These are phyloP conservation scores for Fusarium xylarioides DNA, from an alignment of 2,329 filamentous ascomycete species.

Conservation along the genomic window DNA sequence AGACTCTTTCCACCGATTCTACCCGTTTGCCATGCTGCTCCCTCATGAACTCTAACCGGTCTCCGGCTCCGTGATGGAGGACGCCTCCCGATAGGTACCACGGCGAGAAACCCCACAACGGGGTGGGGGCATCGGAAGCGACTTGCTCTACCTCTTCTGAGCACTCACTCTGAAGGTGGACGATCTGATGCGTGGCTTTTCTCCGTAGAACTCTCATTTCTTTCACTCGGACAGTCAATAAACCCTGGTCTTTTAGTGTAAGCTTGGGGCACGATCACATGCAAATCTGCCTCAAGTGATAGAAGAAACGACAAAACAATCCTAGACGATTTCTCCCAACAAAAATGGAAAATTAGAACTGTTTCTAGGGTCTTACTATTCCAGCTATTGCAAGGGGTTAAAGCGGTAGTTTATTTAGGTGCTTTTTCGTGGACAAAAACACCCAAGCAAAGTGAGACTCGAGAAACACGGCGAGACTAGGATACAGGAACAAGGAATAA, in stretches of 20 bases:
- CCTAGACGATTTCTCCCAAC: conserved; percentile 13
- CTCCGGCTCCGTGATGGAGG: conserved; percentile 36
- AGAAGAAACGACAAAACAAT: neutral
- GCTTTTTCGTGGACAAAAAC: conserved; percentile 2
- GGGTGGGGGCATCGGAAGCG: conserved; percentile 38
- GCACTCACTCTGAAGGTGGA: neutral
- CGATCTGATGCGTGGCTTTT: conserved; percentile 20
- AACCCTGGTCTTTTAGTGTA: conserved; percentile 10
- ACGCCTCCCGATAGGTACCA: conserved; percentile 41
- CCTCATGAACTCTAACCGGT: conserved; percentile 34
- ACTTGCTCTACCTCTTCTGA: conserved; percentile 7
- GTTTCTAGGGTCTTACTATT: neutral
- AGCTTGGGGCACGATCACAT: conserved; percentile 37
- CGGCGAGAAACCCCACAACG: conserved; percentile 33
- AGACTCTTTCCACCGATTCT: conserved; percentile 23
- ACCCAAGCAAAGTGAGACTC: neutral
- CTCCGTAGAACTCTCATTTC: conserved; percentile 14
- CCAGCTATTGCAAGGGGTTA: neutral
- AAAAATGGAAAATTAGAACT: neutral
- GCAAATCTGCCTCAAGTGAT: conserved; percentile 11
- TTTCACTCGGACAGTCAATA: neutral
- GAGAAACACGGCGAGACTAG: neutral
- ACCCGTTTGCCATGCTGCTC: conserved; percentile 29
- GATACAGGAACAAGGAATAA: neutral
- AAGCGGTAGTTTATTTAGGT: neutral